Percentiles rank a stretch among this genome's conserved stretches.
Evolutionary conservation across 306 rosid genomes (phyloP).

Genomic region (Comarum palustre): DNA sequence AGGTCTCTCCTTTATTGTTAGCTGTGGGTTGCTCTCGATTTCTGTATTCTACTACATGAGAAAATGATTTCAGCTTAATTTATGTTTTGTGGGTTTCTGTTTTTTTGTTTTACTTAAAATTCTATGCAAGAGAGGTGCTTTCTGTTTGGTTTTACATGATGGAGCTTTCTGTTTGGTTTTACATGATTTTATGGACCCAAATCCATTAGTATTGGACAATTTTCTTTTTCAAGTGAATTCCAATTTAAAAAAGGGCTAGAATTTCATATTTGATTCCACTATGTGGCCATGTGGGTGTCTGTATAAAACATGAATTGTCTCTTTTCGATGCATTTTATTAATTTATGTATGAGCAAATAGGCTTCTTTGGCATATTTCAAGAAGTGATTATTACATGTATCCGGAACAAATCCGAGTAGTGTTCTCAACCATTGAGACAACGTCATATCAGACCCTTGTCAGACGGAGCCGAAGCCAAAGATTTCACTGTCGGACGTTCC

Average conservation of each 20-base stretch:
- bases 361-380: not conserved
- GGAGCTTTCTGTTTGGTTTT: too few relatives aligned
- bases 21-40: constrained; percentile 33
- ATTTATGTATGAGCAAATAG: not conserved
- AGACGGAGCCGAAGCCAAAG: too few relatives aligned
- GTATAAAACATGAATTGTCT: not conserved
- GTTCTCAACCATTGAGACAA: too few relatives aligned
- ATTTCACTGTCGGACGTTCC: too few relatives aligned
- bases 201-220: not conserved
- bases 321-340: not conserved
- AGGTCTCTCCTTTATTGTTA: constrained; percentile 21
- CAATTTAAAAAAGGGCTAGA: not conserved
- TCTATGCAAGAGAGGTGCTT: not conserved
- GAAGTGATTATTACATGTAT: too few relatives aligned
- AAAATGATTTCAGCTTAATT: constrained; percentile 31
- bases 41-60: constrained; percentile 14
- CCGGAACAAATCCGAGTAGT: too few relatives aligned
- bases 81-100: constrained; percentile 36
- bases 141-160: not conserved
- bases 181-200: not conserved
- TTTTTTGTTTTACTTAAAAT: constrained; percentile 18
- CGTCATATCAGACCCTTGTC: too few relatives aligned
- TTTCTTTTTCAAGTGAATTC: not conserved
- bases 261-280: not conserved
- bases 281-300: not conserved